phyloP scores from a whole-genome alignment of 192 early-diverging fungal genomes.

The Backusella tuberculispora region DNA sequence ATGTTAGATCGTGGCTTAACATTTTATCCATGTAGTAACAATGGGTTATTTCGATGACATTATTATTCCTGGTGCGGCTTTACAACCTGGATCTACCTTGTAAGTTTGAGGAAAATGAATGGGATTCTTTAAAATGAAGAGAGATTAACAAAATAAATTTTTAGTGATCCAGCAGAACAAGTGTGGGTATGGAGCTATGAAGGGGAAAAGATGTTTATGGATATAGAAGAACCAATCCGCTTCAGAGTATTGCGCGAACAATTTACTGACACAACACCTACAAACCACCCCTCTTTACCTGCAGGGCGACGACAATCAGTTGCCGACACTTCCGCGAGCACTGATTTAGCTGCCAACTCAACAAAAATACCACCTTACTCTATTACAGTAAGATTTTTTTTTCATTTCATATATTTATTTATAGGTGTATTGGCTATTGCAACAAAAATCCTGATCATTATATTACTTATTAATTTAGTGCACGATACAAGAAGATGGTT shows the following conservation, averaged over 20 bases:
- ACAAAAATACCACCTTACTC: constrained; percentile 58
- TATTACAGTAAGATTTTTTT: constrained; percentile 46
- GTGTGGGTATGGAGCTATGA: constrained; percentile 91
- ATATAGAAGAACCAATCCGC: constrained; percentile 75
- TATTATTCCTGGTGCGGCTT: constrained; percentile 64
- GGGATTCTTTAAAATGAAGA: neutral
- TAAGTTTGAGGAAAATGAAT: constrained; percentile 35
- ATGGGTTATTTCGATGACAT: constrained; percentile 96
- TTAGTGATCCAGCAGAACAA: constrained; percentile 64
- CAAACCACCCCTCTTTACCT: constrained; percentile 47
- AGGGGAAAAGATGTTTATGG: constrained; percentile 79
- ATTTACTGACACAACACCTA: constrained; percentile 80
- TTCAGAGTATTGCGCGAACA: constrained; percentile 74
- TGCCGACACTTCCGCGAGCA: constrained; percentile 37
- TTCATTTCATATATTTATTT: too few species aligned
- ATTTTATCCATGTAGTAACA: constrained; percentile 56
- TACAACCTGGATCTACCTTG: constrained; percentile 70
- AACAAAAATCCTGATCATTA: neutral
- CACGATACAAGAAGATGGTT: constrained; percentile 68
- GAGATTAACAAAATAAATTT: neutral
- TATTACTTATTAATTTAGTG: constrained; percentile 43
- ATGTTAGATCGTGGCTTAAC: neutral
- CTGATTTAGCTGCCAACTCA: constrained; percentile 51
- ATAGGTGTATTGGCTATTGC: neutral
- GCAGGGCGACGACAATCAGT: constrained; percentile 43